Percentiles rank a stretch among this genome's conserved stretches.
Conservation (phyloP, 169 alveolate species). For the Plasmodium malariae region DNA sequence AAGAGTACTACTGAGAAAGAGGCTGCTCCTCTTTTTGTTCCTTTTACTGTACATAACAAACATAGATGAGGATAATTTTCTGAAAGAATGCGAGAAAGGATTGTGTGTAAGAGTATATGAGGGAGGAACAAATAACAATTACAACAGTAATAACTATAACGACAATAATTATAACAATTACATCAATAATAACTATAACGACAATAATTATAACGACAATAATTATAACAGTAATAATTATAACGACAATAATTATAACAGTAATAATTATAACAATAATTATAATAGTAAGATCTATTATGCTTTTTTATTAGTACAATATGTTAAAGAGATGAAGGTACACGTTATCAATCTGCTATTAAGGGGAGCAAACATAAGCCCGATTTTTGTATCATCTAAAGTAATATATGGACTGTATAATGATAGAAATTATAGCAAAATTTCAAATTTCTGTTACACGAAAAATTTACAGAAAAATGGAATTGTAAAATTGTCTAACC, state of each 20-base stretch:
- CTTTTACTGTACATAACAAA: conserved; percentile 2
- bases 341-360: neutral
- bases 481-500: conserved; percentile 3
- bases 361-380: neutral
- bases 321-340: neutral
- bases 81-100: neutral
- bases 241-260: neutral
- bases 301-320: neutral
- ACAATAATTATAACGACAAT: neutral
- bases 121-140: too few relatives aligned
- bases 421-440: conserved; percentile 23
- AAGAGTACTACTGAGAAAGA: neutral
- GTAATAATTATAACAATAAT: neutral
- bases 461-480: conserved; percentile 25
- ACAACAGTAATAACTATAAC: neutral
- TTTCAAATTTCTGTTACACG: conserved; percentile 29
- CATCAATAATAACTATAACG: too few relatives aligned
- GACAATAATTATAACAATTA: too few relatives aligned
- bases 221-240: too few relatives aligned
- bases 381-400: conserved; percentile 39
- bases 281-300: too few relatives aligned
- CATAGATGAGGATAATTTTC: neutral
- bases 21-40: neutral
- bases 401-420: conserved; percentile 65
- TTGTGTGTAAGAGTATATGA: neutral